Percentiles rank a stretch among this genome's conserved stretches.
Conservation (phyloP, 139 green algal genomes). For the Chlamydomonas schloesseri region DNA sequence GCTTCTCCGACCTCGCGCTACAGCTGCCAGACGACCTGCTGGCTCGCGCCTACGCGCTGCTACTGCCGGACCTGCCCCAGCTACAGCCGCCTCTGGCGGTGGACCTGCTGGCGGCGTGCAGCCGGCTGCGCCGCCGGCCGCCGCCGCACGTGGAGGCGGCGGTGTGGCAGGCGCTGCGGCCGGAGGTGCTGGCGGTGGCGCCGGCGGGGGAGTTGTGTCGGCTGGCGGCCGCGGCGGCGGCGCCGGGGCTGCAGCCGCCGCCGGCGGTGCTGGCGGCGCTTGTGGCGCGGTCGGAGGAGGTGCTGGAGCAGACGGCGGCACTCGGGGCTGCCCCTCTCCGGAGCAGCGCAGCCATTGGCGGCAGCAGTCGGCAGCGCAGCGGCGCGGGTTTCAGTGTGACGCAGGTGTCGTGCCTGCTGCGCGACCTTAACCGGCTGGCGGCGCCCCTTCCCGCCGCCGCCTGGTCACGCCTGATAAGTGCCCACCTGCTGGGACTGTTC, state of each 20-base stretch:
- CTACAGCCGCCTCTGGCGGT: neutral
- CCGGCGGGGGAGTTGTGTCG: neutral
- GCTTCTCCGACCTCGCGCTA: conserved; percentile 18
- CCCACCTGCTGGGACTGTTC: neutral
- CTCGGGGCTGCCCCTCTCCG: neutral
- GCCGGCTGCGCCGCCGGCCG: conserved; percentile 16
- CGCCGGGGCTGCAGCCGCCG: conserved; percentile 17
- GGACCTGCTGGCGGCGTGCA: conserved; percentile 12
- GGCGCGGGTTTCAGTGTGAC: neutral
- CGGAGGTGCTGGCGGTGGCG: neutral
- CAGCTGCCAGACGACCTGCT: conserved; percentile 6
- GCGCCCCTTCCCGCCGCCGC: neutral
- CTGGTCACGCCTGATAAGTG: neutral
- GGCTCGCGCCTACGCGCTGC: neutral
- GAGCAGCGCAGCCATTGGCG: neutral
- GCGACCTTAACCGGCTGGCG: neutral
- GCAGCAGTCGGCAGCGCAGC: neutral
- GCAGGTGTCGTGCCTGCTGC: conserved; percentile 27
- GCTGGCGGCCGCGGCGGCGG: conserved; percentile 24
- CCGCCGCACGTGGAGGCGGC: conserved; percentile 1
- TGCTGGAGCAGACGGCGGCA: neutral
- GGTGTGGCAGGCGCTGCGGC: neutral
- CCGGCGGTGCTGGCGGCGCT: neutral
- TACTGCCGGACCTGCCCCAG: conserved; percentile 15
- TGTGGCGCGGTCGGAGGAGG: neutral